Evolutionary conservation across 169 alveolate genomes (phyloP).

Genomic region (Eimeria maxima): DNA sequence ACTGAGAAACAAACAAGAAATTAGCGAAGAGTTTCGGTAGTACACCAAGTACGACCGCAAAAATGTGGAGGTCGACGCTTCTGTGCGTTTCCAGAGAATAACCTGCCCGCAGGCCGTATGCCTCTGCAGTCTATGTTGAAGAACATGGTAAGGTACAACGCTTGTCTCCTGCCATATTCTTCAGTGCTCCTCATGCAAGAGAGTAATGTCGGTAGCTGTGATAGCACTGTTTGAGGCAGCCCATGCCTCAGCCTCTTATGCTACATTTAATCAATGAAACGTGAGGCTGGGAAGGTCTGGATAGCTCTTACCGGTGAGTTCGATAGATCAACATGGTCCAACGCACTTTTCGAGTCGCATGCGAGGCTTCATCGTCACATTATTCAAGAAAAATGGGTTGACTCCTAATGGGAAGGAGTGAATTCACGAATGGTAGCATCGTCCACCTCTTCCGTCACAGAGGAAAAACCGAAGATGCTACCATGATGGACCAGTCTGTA

Average conservation of each 20-base stretch:
- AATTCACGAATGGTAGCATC: background rate
- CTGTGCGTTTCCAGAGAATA: background rate
- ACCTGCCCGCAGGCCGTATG: background rate
- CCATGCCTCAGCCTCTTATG: background rate
- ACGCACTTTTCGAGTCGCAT: background rate
- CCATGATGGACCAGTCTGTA: slow-evolving; percentile 77
- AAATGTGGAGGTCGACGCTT: background rate
- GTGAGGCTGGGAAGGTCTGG: background rate
- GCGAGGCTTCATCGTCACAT: background rate
- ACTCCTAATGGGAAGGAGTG: background rate
- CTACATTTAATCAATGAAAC: background rate
- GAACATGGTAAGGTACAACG: too few species aligned
- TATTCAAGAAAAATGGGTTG: background rate
- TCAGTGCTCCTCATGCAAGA: background rate
- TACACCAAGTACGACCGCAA: background rate
- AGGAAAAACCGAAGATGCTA: slow-evolving; percentile 51
- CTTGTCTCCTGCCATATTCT: background rate
- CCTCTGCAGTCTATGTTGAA: background rate
- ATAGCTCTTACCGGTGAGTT: too few species aligned
- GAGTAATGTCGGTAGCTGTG: background rate
- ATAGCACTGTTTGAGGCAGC: background rate
- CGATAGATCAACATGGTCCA: background rate
- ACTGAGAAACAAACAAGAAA: too few species aligned
- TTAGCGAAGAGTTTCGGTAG: background rate
- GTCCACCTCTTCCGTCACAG: slow-evolving; percentile 3